Base-by-base conservation (phyloP, 1,139 yeast species). In the Taphrina pruni region DNA sequence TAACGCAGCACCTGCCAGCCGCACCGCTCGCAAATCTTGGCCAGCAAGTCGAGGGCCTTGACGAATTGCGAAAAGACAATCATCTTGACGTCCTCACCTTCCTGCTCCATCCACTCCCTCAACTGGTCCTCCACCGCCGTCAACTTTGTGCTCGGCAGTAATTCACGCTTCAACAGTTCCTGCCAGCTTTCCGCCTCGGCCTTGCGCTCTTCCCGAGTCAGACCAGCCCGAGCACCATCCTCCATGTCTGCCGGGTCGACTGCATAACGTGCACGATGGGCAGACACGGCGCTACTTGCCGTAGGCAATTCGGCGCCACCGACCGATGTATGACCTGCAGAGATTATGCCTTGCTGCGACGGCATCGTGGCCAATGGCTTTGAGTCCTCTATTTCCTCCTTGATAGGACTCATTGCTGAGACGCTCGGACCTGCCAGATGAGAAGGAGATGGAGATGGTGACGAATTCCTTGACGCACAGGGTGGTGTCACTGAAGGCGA, bases 21-120 rank as follows among this genome's bases (percentile, higher is more conserved):
- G 52, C 32, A 11, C 52, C 5, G 14, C 21, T 51, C 32, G 32
- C 66, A 62, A 69, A 94, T 80, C 77, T 94, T 93, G 43, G 90
- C 98, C 14, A 94, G 92, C 68, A 94, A 81, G 78, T 94, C 99
- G 71, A 94, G 81, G 97, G 94, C 94, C 58, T 96, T 89, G 0
- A 99, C 94, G 78, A 94, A 94, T 78, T 94, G 99, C 0, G 97
- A 92, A 76, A 94, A 94, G 20, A 94, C 98, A 81, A 95, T 94
- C 0, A 97, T 89, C 77, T 94, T 95, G 73, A 98, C 94, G 73
- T 88, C 90, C 32, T 26, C 32, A 2, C 32, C 32, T 38, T 88
- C 83, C 76, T 92, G 96, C 43, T 96, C 89, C 74, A 98, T 82
- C 66, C 91, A 82, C 73, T 88, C 88, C 79, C 90, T 93, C 12